Evolutionary conservation across 140 eudicot genomes (phyloP), one percentile per base, ranked within the genome.

Genomic region (Ambrosia hybrid): DNA sequence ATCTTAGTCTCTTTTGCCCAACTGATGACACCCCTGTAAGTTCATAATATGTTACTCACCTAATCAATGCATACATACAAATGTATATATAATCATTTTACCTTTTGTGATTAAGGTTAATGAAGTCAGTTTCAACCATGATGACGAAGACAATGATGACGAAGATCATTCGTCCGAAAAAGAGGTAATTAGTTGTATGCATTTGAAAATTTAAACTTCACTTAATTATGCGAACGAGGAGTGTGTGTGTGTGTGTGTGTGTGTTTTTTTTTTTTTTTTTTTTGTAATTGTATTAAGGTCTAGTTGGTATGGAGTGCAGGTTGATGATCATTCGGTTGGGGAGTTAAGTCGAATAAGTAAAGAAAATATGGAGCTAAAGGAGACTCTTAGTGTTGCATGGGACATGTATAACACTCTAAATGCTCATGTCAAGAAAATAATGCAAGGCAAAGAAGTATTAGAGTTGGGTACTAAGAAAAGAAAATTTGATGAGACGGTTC

Each of bases 291-390:
- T 55, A 14, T 55, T 55, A 51, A 57, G 62, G 62, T 57, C 2
- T 57, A 11, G 62, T 16, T 5, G 6, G 46, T 57, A 57, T 57
- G 4, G 21, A 12, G 14, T 49, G 64, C 77, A 73, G 81, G 65
- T 34, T 51, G 73, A 74, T 38, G 60, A 39, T 48, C 13, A 8
- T 88, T 15, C 38, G 3, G 37, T 57, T 57, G 37, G n/a, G n/a
- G 39, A 85, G 71, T 73, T 87, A 59, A 79, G 79, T 16, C 51
- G 11, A 43, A 43, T 76, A 68, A 84, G 70, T 46, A 73, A 37
- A 1, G 89, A 88, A 87, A 91, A 91, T 81, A 89, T 75, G 89
- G 84, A 76, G 83, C 84, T 91, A 55, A 82, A 70, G 4, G 81
- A 85, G 73, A 61, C 56, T 81, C 85, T 91, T 5, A 59, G 48